Conservation (phyloP, 2,329 filamentous ascomycete genomes). For the Aspergillus phoenicis region DNA sequence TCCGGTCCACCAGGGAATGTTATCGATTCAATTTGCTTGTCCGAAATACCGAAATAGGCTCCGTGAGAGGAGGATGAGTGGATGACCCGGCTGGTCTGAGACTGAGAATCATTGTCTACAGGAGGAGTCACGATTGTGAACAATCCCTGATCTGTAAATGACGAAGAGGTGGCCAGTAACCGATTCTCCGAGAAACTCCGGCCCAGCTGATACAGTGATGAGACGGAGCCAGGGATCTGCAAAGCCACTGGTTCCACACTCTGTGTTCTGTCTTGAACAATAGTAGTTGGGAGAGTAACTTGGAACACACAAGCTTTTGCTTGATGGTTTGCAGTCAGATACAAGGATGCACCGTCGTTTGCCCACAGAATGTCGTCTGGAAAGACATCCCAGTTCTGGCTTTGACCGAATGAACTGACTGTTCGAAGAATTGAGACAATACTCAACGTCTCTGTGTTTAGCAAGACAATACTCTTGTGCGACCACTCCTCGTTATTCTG, state of each 20-base stretch:
- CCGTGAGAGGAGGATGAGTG: neutral
- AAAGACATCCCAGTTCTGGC: conserved; percentile 2
- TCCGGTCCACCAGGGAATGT: neutral
- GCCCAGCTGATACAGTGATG: neutral
- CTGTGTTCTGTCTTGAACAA: neutral
- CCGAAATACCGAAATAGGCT: neutral
- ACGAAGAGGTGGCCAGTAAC: conserved; percentile 1
- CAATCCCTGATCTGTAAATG: neutral
- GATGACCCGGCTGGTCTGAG: neutral
- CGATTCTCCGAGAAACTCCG: neutral
- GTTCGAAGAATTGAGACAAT: neutral
- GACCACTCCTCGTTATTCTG: conserved; percentile 1
- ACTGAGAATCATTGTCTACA: too few species aligned
- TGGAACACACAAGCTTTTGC: neutral
- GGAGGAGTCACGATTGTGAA: neutral
- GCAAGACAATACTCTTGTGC: neutral
- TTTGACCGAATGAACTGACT: neutral
- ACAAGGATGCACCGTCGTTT: neutral
- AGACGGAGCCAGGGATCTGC: neutral
- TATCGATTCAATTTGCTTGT: neutral
- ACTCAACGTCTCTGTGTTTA: neutral
- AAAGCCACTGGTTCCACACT: neutral
- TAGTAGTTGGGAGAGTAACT: neutral
- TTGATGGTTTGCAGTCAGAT: neutral
- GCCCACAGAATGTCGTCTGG: conserved; percentile 4